Conservation (phyloP, 495 filamentous ascomycete genomes). For the Chaetomidium leptoderma region DNA sequence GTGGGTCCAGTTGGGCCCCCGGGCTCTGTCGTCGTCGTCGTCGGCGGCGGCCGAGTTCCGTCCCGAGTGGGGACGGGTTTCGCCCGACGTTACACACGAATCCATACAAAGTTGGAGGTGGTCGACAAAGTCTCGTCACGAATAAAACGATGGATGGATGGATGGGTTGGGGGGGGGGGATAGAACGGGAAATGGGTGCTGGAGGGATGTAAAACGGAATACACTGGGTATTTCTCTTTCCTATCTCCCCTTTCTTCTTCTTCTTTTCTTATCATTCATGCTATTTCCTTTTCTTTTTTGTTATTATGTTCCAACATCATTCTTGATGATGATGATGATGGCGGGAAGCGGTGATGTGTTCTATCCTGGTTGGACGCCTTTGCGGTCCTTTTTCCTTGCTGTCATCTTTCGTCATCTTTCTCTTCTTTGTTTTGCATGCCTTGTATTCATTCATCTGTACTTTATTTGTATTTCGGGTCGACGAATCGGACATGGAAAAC, state of each 20-base stretch:
- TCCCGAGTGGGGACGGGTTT: neutral
- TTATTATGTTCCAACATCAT: too few species aligned
- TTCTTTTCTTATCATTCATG: neutral
- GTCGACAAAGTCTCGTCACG: too few species aligned
- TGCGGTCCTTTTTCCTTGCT: neutral
- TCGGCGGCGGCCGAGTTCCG: too few species aligned
- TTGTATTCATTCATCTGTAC: conserved; percentile 12
- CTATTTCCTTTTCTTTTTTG: conserved; percentile 6
- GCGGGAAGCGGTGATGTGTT: neutral
- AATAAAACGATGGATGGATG: neutral
- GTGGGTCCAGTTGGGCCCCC: too few species aligned
- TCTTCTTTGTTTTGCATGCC: conserved; percentile 10
- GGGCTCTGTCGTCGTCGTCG: too few species aligned
- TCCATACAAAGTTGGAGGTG: neutral
- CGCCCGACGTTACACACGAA: neutral
- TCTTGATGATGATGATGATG: neutral
- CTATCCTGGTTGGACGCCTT: neutral
- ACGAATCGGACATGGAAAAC: neutral
- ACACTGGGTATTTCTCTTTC: conserved; percentile 4
- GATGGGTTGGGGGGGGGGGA: neutral
- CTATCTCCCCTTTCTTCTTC: conserved; percentile 7
- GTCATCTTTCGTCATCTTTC: neutral
- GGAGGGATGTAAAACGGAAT: conserved; percentile 8
- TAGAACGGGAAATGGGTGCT: conserved; percentile 1
- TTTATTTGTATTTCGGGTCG: neutral